Evolutionary conservation across 345 rosid genomes (phyloP).

Genomic region (Firmiana major): DNA sequence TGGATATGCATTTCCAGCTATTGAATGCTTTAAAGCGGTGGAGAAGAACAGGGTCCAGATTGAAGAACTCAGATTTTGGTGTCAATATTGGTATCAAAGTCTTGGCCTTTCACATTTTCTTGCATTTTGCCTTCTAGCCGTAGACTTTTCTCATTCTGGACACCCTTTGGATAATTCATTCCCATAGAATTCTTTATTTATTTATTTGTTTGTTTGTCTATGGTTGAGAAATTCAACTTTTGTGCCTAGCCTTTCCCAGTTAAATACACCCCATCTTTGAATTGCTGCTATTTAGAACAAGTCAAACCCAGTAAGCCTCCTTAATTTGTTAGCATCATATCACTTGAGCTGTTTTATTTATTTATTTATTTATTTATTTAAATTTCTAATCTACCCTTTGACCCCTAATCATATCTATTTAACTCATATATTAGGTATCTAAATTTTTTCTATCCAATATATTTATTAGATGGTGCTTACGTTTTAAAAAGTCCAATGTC

Average conservation of each 20-base stretch:
- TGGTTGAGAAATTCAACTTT: constrained; percentile 6
- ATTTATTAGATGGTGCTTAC: not conserved
- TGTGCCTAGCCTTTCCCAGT: not conserved
- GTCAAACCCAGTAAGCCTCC: not conserved
- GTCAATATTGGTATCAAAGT: constrained; percentile 75
- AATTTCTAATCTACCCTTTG: too few species aligned
- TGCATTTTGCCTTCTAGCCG: not conserved
- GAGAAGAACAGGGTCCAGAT: constrained; percentile 79
- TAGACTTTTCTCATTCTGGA: not conserved
- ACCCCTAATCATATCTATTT: too few species aligned
- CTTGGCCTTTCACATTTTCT: not conserved
- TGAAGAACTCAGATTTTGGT: constrained; percentile 89
- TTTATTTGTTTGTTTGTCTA: not conserved
- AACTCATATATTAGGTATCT: too few species aligned
- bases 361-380: too few species aligned
- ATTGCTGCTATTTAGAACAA: not conserved
- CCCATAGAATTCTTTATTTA: not conserved
- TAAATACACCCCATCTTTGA: not conserved
- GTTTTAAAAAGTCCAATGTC: not conserved
- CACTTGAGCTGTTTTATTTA: too few species aligned
- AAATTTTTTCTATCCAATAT: too few species aligned
- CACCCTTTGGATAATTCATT: not conserved
- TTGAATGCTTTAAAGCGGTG: constrained; percentile 75
- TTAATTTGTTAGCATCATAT: not conserved
- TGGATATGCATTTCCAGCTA: constrained; percentile 92